Evolutionary conservation across 2,329 filamentous ascomycete species (phyloP).

Genomic region (Rachicladosporium sp.): DNA sequence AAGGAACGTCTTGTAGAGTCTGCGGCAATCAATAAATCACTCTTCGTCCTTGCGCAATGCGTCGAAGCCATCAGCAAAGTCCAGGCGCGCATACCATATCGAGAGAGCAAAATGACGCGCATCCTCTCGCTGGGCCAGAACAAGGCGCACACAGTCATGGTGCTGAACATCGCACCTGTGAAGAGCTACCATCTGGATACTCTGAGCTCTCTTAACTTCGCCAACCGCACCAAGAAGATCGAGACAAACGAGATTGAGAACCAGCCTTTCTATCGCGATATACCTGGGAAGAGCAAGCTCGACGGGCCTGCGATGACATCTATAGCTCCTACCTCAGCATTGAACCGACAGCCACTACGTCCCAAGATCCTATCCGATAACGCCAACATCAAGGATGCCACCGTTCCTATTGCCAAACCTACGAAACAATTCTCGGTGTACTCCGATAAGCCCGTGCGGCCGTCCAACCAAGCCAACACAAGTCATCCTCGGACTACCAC

Average conservation of each 20-base stretch:
- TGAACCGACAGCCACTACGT: slow-evolving; percentile 61
- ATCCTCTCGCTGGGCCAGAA: slow-evolving; percentile 90
- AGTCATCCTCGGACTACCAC: slow-evolving; percentile 10
- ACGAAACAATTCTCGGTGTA: slow-evolving; percentile 80
- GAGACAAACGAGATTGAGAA: slow-evolving; percentile 98
- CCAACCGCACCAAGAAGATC: slow-evolving; percentile 97
- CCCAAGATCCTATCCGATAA: slow-evolving; percentile 67
- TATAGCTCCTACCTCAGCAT: slow-evolving; percentile 14
- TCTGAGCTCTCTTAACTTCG: slow-evolving; percentile 93
- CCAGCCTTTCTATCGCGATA: slow-evolving; percentile 60
- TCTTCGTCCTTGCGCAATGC: slow-evolving; percentile 90
- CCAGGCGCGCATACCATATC: slow-evolving; percentile 87
- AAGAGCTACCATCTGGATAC: slow-evolving; percentile 96
- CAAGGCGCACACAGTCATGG: slow-evolving; percentile 93
- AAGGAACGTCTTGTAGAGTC: slow-evolving; percentile 85
- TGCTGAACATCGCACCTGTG: slow-evolving; percentile 82
- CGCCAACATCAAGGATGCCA: slow-evolving; percentile 38
- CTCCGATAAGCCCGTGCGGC: slow-evolving; percentile 52
- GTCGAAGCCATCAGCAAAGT: slow-evolving; percentile 94
- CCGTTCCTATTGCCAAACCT: slow-evolving; percentile 52
- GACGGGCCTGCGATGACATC: slow-evolving; percentile 10
- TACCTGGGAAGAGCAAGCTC: slow-evolving; percentile 21
- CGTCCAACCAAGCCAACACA: slow-evolving; percentile 22
- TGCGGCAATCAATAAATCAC: slow-evolving; percentile 98
- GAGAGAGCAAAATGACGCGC: slow-evolving; percentile 93